Percentiles rank a stretch among this genome's conserved stretches.
Conservation (phyloP, 2,329 filamentous ascomycete genomes). For the Pyrenophora graminea region DNA sequence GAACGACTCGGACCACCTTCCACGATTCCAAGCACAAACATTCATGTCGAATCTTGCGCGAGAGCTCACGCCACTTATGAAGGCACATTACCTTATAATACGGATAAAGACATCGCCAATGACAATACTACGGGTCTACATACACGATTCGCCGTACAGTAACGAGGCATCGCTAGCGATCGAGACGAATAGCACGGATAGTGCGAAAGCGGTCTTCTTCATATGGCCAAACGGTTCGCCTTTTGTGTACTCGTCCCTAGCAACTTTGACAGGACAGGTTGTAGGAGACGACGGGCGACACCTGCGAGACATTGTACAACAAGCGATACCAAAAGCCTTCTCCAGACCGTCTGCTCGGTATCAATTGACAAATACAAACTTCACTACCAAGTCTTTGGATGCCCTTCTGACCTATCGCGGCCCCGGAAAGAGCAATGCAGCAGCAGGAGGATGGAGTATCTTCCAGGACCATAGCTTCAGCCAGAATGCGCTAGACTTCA, state of each 20-base stretch:
- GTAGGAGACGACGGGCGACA: conserved; percentile 52
- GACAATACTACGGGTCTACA: conserved; percentile 75
- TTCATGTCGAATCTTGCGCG: conserved; percentile 77
- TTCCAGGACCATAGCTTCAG: conserved; percentile 69
- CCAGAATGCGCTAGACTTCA: conserved; percentile 56
- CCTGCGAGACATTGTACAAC: conserved; percentile 71
- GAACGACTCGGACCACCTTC: conserved; percentile 52
- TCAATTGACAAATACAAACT: conserved; percentile 67
- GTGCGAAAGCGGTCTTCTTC: conserved; percentile 74
- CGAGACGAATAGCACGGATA: conserved; percentile 53
- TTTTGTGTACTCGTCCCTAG: conserved; percentile 68
- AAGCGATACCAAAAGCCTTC: conserved; percentile 80
- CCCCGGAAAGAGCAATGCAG: conserved; percentile 69
- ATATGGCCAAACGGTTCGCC: conserved; percentile 82
- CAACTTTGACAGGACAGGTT: conserved; percentile 45
- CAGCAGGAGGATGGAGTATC: conserved; percentile 77
- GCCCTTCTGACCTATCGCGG: conserved; percentile 73
- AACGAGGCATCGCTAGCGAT: conserved; percentile 47
- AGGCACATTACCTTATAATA: conserved; percentile 81
- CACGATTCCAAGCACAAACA: conserved; percentile 77
- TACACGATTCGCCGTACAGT: conserved; percentile 81
- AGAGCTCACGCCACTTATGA: conserved; percentile 76
- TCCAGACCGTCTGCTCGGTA: conserved; percentile 75
- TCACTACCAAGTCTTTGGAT: conserved; percentile 72
- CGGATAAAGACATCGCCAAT: conserved; percentile 71